phyloP scores from a whole-genome alignment of 495 filamentous ascomycete species.

The Aspergillus funiculosus region DNA sequence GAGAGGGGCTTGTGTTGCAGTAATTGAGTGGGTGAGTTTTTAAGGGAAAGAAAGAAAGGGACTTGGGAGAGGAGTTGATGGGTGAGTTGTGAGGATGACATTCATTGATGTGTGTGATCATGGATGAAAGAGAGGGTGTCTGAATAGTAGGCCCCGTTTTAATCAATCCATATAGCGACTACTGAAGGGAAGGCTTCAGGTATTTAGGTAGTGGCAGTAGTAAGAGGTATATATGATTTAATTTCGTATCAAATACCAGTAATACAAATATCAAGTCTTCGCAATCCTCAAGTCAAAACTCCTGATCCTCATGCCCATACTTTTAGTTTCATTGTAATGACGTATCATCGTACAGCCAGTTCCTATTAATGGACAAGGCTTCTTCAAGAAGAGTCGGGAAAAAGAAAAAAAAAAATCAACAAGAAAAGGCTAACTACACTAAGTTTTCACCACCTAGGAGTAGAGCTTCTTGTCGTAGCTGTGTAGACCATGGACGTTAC shows the following conservation, averaged over 20 bases:
- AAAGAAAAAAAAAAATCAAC: conserved; percentile 11
- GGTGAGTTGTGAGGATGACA: too few species aligned
- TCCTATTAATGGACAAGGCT: conserved; percentile 28
- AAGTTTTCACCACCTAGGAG: conserved; percentile 49
- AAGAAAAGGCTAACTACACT: conserved; percentile 4
- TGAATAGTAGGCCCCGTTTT: too few species aligned
- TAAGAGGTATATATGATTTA: background rate
- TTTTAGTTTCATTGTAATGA: conserved; percentile 32
- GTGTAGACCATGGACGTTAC: conserved; percentile 91
- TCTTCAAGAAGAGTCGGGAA: conserved; percentile 16
- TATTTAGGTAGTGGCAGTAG: too few species aligned
- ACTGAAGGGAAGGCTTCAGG: too few species aligned
- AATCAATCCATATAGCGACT: too few species aligned
- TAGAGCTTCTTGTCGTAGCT: conserved; percentile 99
- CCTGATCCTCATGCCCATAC: conserved; percentile 31
- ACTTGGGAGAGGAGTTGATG: too few species aligned
- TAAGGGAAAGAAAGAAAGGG: conserved; percentile 18
- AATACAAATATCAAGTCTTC: conserved; percentile 11
- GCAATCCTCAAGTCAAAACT: conserved; percentile 22
- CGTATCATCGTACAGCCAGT: conserved; percentile 29
- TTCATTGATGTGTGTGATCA: too few species aligned
- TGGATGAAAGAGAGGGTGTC: too few species aligned
- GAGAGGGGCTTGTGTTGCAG: too few species aligned
- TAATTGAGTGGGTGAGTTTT: too few species aligned
- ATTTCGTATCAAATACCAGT: conserved; percentile 9